A percentile compares a stretch with the other conserved stretches of the same genome.
phyloP scores from a whole-genome alignment of 139 green algal species.

The Trebouxia sp. region DNA sequence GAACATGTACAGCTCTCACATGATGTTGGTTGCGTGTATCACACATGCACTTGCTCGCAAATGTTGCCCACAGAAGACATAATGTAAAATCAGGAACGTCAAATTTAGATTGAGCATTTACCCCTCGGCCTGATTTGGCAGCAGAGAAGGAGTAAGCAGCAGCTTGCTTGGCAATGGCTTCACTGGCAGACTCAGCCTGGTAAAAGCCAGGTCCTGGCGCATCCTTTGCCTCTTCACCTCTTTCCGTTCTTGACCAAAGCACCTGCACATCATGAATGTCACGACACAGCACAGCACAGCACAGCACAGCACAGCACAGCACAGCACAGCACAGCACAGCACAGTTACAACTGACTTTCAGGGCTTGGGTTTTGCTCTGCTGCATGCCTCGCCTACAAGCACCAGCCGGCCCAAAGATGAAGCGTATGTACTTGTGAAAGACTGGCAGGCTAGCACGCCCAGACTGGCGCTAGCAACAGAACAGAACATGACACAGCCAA shows the following conservation, averaged over 20 bases:
- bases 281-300: neutral
- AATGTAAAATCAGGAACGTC: too few species aligned
- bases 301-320: neutral
- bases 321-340: neutral
- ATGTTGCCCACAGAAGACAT: too few species aligned
- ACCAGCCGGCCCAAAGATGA: neutral
- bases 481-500: too few species aligned
- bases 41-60: too few species aligned
- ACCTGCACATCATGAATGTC: too few species aligned
- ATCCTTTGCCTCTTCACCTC: neutral
- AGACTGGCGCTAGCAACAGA: too few species aligned
- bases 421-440: neutral
- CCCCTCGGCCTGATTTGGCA: neutral
- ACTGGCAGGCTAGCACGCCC: neutral
- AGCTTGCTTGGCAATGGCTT: neutral
- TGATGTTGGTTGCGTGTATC: too few species aligned
- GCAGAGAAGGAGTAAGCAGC: conserved; percentile 11
- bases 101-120: too few species aligned
- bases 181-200: neutral
- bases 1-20: neutral
- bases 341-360: neutral
- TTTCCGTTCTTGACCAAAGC: conserved; percentile 13
- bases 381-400: neutral
- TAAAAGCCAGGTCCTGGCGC: neutral
- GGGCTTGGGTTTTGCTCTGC: neutral